These are phyloP conservation scores for Suhomyces anneliseae DNA, from an alignment of 1,139 yeast species.

Conservation along the genomic window DNA sequence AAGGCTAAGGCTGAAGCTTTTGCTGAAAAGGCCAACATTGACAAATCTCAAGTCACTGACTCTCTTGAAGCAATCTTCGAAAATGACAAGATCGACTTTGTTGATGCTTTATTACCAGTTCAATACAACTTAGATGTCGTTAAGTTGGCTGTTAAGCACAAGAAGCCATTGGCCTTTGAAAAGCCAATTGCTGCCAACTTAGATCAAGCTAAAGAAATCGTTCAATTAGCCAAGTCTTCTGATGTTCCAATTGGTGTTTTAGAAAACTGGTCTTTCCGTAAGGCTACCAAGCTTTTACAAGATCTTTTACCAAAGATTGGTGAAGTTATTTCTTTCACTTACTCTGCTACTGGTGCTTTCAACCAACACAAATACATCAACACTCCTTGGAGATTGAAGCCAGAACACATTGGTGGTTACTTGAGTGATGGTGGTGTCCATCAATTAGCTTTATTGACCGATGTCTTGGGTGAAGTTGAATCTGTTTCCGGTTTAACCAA, in stretches of 20 bases:
- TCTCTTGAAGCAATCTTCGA: slow-evolving; percentile 62
- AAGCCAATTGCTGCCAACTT: slow-evolving; percentile 90
- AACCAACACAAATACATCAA: slow-evolving; percentile 63
- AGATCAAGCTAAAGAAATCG: slow-evolving; percentile 77
- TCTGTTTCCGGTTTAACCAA: slow-evolving; percentile 70
- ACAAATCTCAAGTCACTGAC: slow-evolving; percentile 56
- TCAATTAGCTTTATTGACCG: slow-evolving; percentile 83
- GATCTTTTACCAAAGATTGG: slow-evolving; percentile 71
- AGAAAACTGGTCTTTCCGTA: slow-evolving; percentile 81
- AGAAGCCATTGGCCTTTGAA: slow-evolving; percentile 79
- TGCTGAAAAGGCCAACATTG: slow-evolving; percentile 62
- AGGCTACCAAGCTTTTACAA: slow-evolving; percentile 53
- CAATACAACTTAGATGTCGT: slow-evolving; percentile 72
- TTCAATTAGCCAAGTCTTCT: slow-evolving; percentile 56
- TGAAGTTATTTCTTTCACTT: slow-evolving; percentile 70
- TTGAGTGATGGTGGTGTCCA: slow-evolving; percentile 95
- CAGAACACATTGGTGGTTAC: slow-evolving; percentile 89
- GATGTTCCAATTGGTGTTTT: slow-evolving; percentile 70
- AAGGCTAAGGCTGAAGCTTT: slow-evolving; percentile 75
- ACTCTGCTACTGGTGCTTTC: slow-evolving; percentile 81
- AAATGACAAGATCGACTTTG: slow-evolving; percentile 65
- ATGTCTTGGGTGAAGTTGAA: slow-evolving; percentile 72
- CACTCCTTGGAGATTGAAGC: slow-evolving; percentile 83
- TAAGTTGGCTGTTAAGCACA: slow-evolving; percentile 61
- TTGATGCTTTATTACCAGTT: slow-evolving; percentile 86